phyloP scores from a whole-genome alignment of 1,284 basidiomycete species.

The Amylostereum chailletii region DNA sequence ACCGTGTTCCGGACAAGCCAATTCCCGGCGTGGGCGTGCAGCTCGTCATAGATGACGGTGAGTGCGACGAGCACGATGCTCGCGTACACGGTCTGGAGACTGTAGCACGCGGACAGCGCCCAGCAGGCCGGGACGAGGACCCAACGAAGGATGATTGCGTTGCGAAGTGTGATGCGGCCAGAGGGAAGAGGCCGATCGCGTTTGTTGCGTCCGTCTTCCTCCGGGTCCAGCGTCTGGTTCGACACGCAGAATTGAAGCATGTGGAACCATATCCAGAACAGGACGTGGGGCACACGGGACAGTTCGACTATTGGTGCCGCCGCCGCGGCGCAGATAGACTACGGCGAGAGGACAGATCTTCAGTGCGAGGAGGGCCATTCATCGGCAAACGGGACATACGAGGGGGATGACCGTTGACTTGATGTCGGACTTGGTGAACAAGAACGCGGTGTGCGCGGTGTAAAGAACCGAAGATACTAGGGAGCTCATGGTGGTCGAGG shows the following conservation, averaged over 20 bases:
- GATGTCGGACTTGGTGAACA: slow-evolving; percentile 35
- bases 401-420: slow-evolving; percentile 30
- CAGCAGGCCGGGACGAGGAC: slow-evolving; percentile 24
- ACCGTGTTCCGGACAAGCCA: slow-evolving; percentile 27
- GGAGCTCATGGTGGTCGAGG: too few species aligned
- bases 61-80: slow-evolving; percentile 23
- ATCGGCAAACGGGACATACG: slow-evolving; percentile 13
- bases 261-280: slow-evolving; percentile 36
- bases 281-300: slow-evolving; percentile 16
- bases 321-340: slow-evolving; percentile 28
- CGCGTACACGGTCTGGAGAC: slow-evolving; percentile 19
- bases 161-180: slow-evolving; percentile 25
- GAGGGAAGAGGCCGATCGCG: slow-evolving; percentile 35
- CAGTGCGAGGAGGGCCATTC: background rate
- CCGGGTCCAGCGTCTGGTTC: slow-evolving; percentile 29
- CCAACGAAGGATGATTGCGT: slow-evolving; percentile 27
- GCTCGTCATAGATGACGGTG: slow-evolving; percentile 28
- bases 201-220: slow-evolving; percentile 35
- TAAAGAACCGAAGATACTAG: background rate
- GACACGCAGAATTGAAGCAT: slow-evolving; percentile 32
- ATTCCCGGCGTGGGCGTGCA: slow-evolving; percentile 22
- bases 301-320: slow-evolving; percentile 21
- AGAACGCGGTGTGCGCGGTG: slow-evolving; percentile 19
- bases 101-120: slow-evolving; percentile 22
- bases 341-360: slow-evolving; percentile 1